These are phyloP conservation scores for Fusarium sulawesiense DNA, from an alignment of 2,329 filamentous ascomycete genomes.

Conservation along the genomic window DNA sequence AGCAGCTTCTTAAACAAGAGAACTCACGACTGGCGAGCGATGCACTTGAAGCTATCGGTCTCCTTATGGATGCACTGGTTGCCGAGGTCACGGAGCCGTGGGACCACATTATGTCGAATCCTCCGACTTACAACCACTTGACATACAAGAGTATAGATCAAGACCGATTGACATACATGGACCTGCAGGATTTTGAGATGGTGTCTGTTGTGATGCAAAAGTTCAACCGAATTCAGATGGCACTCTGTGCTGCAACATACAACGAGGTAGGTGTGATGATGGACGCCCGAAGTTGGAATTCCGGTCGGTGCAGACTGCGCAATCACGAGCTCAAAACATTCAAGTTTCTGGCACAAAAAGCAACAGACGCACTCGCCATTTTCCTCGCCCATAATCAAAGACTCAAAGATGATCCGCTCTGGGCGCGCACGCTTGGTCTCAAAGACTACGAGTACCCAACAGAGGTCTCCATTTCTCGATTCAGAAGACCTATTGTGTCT, in stretches of 20 bases:
- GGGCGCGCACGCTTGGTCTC: constrained; percentile 11
- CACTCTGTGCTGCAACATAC: constrained; percentile 54
- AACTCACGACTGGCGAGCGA: not conserved
- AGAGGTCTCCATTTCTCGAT: not conserved
- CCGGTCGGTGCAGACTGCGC: not conserved
- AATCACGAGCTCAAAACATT: not conserved
- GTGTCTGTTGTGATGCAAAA: constrained; percentile 12
- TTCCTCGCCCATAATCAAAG: constrained; percentile 14
- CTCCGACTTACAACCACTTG: not conserved
- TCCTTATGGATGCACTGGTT: constrained; percentile 41
- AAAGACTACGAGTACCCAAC: not conserved
- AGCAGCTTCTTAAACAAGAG: constrained; percentile 42
- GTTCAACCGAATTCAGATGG: constrained; percentile 34
- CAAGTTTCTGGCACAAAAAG: not conserved
- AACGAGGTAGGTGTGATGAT: constrained; percentile 38
- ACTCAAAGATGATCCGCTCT: constrained; percentile 1
- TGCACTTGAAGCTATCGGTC: constrained; percentile 33
- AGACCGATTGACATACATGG: constrained; percentile 54
- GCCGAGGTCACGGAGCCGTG: constrained; percentile 34
- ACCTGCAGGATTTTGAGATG: constrained; percentile 44
- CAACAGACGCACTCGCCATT: constrained; percentile 15
- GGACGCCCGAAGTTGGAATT: constrained; percentile 22
- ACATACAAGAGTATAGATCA: constrained; percentile 44
- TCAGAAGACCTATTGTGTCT: constrained; percentile 32
- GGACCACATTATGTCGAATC: not conserved